Percentiles rank a stretch among this genome's conserved stretches.
phyloP scores from a whole-genome alignment of 2,329 filamentous ascomycete genomes.

The Penicillium sp. region DNA sequence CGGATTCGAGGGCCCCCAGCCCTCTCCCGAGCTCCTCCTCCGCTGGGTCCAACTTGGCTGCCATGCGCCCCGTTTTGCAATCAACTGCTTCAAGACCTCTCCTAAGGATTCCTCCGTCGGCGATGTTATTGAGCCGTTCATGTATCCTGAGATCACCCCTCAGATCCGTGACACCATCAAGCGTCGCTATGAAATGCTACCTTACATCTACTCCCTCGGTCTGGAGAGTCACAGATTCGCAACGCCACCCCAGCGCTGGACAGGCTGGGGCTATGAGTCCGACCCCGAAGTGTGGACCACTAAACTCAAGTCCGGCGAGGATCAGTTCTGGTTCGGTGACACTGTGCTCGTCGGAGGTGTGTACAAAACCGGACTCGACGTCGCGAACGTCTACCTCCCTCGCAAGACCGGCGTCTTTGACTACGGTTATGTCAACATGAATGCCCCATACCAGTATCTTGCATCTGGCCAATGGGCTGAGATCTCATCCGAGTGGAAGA shows the following conservation, averaged over 20 bases:
- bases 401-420: constrained; percentile 47
- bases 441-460: constrained; percentile 61
- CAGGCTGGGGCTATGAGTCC: constrained; percentile 70
- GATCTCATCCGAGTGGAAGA: constrained; percentile 54
- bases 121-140: constrained; percentile 77
- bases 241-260: constrained; percentile 69
- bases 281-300: constrained; percentile 68
- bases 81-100: constrained; percentile 77
- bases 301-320: constrained; percentile 63
- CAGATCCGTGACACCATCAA: constrained; percentile 67
- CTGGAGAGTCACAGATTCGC: constrained; percentile 64
- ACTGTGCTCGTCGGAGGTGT: constrained; percentile 67
- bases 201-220: constrained; percentile 69
- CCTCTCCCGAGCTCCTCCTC: constrained; percentile 68
- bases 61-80: constrained; percentile 70
- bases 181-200: constrained; percentile 70
- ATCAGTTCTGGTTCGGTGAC: constrained; percentile 74
- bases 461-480: constrained; percentile 57
- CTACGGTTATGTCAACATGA: constrained; percentile 64
- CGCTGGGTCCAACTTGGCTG: constrained; percentile 74
- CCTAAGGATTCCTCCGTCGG: constrained; percentile 66
- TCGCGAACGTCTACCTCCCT: constrained; percentile 65
- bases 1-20: constrained; percentile 71
- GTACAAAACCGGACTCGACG: constrained; percentile 60
- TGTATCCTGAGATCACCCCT: constrained; percentile 69